phyloP scores from a whole-genome alignment of 78 protist genomes.

The Dictyostelium intermedium region DNA sequence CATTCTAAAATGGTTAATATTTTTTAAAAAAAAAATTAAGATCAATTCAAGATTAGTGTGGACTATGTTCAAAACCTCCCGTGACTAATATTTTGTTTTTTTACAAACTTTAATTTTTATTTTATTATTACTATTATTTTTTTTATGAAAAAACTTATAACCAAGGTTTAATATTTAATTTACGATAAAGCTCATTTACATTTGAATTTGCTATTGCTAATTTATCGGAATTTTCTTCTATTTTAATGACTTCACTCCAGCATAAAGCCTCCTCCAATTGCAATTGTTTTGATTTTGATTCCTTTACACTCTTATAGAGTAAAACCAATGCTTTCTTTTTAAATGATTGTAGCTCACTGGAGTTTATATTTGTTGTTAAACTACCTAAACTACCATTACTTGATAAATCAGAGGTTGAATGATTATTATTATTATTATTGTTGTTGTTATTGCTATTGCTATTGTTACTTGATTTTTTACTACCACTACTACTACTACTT shows the following conservation, averaged over 20 bases:
- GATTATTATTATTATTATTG: too few species aligned
- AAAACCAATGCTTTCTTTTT: neutral
- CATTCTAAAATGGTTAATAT: too few species aligned
- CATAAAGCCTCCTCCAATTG: conserved; percentile 41
- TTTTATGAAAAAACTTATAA: neutral
- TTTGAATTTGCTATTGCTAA: neutral
- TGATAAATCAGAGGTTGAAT: neutral
- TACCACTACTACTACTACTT: neutral
- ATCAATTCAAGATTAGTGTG: too few species aligned
- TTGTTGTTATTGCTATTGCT: too few species aligned
- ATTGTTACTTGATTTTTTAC: neutral
- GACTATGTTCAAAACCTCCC: too few species aligned
- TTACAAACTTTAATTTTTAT: neutral
- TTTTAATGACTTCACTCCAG: conserved; percentile 45
- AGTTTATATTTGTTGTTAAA: neutral
- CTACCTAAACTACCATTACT: neutral
- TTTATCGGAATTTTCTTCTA: conserved; percentile 21
- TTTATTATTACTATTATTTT: neutral
- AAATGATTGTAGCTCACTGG: neutral
- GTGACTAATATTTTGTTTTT: too few species aligned
- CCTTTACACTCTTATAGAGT: conserved; percentile 35
- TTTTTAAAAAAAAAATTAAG: too few species aligned
- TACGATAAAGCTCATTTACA: neutral
- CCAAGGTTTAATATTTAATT: conserved; percentile 9
- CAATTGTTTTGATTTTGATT: neutral